Base-by-base conservation (phyloP, 2,329 filamentous ascomycete genomes). In the Diaporthe sp. region DNA sequence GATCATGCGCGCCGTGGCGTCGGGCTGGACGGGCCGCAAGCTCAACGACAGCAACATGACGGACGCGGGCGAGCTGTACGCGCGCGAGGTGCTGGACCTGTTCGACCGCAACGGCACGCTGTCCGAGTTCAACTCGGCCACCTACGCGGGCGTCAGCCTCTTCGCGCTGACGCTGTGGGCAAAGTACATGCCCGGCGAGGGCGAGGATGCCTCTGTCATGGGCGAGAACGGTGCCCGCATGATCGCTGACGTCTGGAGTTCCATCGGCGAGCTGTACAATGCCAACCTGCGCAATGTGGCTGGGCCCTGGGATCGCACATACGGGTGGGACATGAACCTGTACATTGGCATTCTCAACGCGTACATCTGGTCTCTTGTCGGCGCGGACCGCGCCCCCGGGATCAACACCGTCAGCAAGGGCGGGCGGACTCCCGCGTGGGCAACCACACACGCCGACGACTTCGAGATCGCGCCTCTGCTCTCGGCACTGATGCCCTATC, bases 261-360 rank as follows among this genome's bases (percentile, higher is more conserved):
- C 85, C 4, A 83, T 89, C 2, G 84, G 85, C 0, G 77, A 86
- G 59, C 84, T 92, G 1, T 92, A 90, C 84, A 88, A 92, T 70
- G 87, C 90, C 0, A 84, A 86, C 2, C 80, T 92, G 81, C 88
- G 86, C 76, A 92, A 92, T 75, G 85, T 92, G 63, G 90, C 90
- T 2, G 91, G 91, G 0, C 91, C 91, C 0, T 92, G 91, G 91
- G 91, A 92, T 79, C 86, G 91, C 0, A 84, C 87, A 0, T 92
- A 92, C 75, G 90, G 90, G 0, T 92, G 88, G 73, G 90, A 92
- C 74, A 91, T 92, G 90, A 91, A 90, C 71, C 82, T 86, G 9
- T 92, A 92, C 77, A 79, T 92, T 5, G 88, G 88, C 70, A 84
- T 92, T 65, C 86, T 92, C 79, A 87, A 87, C 0, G 79, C 90